phyloP scores from a whole-genome alignment of 1,284 basidiomycete genomes.

The Stygiomarasmius scandens region DNA sequence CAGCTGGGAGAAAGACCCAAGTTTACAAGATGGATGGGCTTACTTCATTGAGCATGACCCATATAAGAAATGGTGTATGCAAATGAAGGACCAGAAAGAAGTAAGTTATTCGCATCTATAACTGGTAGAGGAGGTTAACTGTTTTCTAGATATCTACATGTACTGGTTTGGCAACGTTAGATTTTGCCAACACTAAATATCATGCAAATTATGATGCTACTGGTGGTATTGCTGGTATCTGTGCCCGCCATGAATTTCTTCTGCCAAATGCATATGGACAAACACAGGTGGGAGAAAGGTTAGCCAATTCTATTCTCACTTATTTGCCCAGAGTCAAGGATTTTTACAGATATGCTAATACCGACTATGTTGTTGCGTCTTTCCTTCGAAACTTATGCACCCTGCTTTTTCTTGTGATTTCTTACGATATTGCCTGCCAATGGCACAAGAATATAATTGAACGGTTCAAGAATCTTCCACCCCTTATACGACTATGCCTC shows the following conservation, averaged over 20 bases:
- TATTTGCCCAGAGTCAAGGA: background rate
- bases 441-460: conserved; percentile 16
- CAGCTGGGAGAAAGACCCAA: conserved; percentile 12
- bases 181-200: conserved; percentile 19
- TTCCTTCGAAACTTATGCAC: conserved; percentile 2
- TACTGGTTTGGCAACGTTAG: conserved; percentile 17
- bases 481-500: background rate
- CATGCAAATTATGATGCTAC: conserved; percentile 15
- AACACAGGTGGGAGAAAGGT: background rate
- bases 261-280: conserved; percentile 11
- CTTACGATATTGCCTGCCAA: conserved; percentile 25
- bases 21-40: conserved; percentile 9
- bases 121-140: background rate
- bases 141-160: conserved; percentile 14
- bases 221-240: conserved; percentile 16
- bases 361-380: conserved; percentile 18
- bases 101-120: background rate
- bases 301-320: conserved; percentile 11
- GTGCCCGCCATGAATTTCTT: conserved; percentile 21
- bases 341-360: conserved; percentile 23
- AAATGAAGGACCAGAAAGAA: background rate
- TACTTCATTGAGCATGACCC: conserved; percentile 14
- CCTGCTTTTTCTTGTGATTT: conserved; percentile 8
- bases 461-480: conserved; percentile 3
- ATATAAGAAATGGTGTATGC: conserved; percentile 10